Evolutionary conservation across 805 yeast genomes (phyloP), one percentile per base, ranked within the genome.

Genomic region (Saccharomycopsis amapae): DNA sequence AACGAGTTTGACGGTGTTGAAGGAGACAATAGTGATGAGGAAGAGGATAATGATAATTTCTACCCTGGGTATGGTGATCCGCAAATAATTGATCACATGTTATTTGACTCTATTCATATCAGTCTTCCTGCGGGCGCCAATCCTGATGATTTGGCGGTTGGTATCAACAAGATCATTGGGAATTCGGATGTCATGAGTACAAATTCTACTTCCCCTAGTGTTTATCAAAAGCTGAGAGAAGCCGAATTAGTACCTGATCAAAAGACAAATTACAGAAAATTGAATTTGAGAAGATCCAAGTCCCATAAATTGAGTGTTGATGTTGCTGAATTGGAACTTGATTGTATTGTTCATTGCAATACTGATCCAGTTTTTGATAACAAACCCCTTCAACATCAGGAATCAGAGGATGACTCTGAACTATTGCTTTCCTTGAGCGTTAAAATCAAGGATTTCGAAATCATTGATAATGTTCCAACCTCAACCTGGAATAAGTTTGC

Each of bases 401-500:
- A 49, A 19, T 53, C 49, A 4, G 56, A 53, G 5, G 62, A 62
- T 36, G 64, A 57, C 31, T 67, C 71, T 17, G 79, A 75, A 42
- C 38, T 71, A 3, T 59, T 82, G 10, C 79, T 71, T 56, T 63
- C 68, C 4, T 60, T 81, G 10, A 71, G 65, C 12, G 37, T 86
- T 1, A 61, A 65, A 12, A 63, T 83, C 3, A 70, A 70, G 6
- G 75, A 78, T 33, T 64, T 85, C 38, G 79, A 75, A 42, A 67
- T 87, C 2, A 64, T 75, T 44, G 97, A 89, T 60, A 83, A 85
- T 57, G 79, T 89, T 1, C 81, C 87, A 1, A 76, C 88, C 0
- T 90, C 97, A 0, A 82, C 95, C 0, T 90, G 97, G 96, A 85
- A 87, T 55, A 84, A 83, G 63, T 79, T 88, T 60, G 68, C 80